Evolutionary conservation across 2,329 filamentous ascomycete species (phyloP), one percentile per base, ranked within the genome.

Genomic region (Microascus cirrosus): DNA sequence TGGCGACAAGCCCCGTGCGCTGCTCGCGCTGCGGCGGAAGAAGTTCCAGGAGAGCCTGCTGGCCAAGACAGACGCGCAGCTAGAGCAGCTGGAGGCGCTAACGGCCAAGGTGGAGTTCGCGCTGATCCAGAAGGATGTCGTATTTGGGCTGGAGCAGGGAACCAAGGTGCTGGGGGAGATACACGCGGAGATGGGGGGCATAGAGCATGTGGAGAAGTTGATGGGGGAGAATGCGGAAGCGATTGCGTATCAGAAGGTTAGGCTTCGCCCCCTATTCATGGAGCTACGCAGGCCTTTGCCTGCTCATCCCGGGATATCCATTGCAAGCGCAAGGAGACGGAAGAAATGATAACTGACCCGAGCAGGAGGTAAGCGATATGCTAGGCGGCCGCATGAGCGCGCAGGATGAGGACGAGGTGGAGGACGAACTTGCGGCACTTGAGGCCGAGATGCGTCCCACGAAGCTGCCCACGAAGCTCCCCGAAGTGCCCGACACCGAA

Each of bases 331-430:
- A 32, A 20, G 45, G n/a, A 3, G 20, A 22, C n/a, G 18, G 22
- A 55, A 15, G 22, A 1, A 22, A 18, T 10, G 12, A 13, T 25
- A 15, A 24, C 39, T 51, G 28, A 50, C 55, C 8, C 2, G 4
- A 42, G 5, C 32, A 95, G 89, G 93, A 99, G 76, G 82, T 99
- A 65, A 94, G 87, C 73, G 90, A 95, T 55, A 89, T 96, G 81
- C 82, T 99, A 2, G 89, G 86, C 36, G 89, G 89, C 13, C 84
- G 86, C 65, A 92, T 99, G 76, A 90, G 91, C 15, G 94, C 91
- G 67, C 88, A 95, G 66, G 94, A 99, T 71, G 94, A 99, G 71
- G 93, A 97, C 67, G 94, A 96, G 67, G 94, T 99, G 36, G 94
- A 99, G 69, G 92, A 96, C 67, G 94, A 99, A 74, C 77, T 99